Evolutionary conservation across 2,329 filamentous ascomycete species (phyloP).

Genomic region (Orbilia ellipsospora): DNA sequence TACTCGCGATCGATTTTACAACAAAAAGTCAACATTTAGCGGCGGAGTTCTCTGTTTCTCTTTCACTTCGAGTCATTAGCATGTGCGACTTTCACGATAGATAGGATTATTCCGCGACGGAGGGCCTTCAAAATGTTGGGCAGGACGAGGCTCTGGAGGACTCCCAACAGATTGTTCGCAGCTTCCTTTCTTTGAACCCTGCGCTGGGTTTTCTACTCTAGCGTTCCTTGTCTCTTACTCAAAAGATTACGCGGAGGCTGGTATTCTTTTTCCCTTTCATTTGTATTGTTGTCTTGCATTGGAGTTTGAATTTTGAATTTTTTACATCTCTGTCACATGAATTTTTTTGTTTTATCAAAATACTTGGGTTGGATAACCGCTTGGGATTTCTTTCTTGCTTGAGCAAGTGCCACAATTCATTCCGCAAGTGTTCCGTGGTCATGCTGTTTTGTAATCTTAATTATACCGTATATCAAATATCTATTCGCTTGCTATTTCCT

Average conservation of each 20-base stretch:
- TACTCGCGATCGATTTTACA: constrained; percentile 13
- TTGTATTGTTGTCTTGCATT: constrained; percentile 8
- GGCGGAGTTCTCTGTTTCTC: constrained; percentile 33
- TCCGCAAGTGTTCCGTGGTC: neutral
- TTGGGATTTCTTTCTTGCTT: constrained; percentile 19
- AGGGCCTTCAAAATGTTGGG: constrained; percentile 24
- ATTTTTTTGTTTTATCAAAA: constrained; percentile 13
- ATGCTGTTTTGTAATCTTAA: neutral
- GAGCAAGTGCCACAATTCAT: constrained; percentile 18
- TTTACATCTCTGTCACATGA: constrained; percentile 22
- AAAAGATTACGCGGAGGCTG: constrained; percentile 29
- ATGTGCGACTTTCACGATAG: constrained; percentile 20
- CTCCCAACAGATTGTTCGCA: constrained; percentile 31
- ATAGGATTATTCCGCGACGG: constrained; percentile 5
- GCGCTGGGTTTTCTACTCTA: constrained; percentile 17
- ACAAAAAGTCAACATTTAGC: constrained; percentile 35
- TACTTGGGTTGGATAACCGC: constrained; percentile 17
- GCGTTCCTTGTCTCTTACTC: constrained; percentile 34
- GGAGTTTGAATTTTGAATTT: neutral
- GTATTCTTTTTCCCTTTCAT: constrained; percentile 22
- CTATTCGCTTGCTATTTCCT: constrained; percentile 4
- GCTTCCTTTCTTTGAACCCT: constrained; percentile 39
- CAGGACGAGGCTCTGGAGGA: constrained; percentile 11
- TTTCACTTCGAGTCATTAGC: constrained; percentile 13
- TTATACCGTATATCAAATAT: neutral